These are phyloP conservation scores for Tremellales sp. DNA, from an alignment of 1,284 basidiomycete genomes.

Conservation along the genomic window DNA sequence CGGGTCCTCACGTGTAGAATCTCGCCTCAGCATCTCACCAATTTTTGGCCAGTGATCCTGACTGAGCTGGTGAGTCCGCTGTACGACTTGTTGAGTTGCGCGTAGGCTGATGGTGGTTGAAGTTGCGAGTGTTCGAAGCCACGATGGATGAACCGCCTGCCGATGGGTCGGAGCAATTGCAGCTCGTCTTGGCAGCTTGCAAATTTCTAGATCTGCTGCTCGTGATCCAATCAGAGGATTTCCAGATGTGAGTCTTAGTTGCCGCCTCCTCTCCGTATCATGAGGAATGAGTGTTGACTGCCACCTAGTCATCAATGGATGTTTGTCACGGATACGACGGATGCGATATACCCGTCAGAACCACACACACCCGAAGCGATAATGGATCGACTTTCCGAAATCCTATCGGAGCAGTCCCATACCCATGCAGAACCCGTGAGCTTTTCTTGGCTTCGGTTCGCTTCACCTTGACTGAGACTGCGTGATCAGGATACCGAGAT, in stretches of 20 bases:
- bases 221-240: conserved; percentile 91
- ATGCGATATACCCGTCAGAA: conserved; percentile 84
- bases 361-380: conserved; percentile 79
- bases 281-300: not conserved
- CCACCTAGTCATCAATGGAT: conserved; percentile 89
- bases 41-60: conserved; percentile 94
- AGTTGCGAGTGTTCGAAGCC: conserved; percentile 57
- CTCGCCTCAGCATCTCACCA: conserved; percentile 82
- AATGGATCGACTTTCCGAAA: conserved; percentile 85
- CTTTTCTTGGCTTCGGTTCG: not conserved
- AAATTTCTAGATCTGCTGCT: conserved; percentile 91
- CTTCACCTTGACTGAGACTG: conserved; percentile 16
- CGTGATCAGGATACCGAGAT: conserved; percentile 2
- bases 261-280: not conserved
- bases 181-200: conserved; percentile 78
- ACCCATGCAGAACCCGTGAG: conserved; percentile 54
- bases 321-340: conserved; percentile 95
- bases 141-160: conserved; percentile 51
- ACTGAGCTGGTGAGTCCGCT: conserved; percentile 73
- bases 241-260: conserved; percentile 72
- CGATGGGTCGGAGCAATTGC: conserved; percentile 77
- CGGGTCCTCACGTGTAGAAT: conserved; percentile 89
- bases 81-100: not conserved
- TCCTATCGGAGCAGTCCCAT: conserved; percentile 60
- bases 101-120: not conserved